These are phyloP conservation scores for Pseudonitzschia delicatissima DNA, from an alignment of 108 stramenopile genomes.

Conservation along the genomic window DNA sequence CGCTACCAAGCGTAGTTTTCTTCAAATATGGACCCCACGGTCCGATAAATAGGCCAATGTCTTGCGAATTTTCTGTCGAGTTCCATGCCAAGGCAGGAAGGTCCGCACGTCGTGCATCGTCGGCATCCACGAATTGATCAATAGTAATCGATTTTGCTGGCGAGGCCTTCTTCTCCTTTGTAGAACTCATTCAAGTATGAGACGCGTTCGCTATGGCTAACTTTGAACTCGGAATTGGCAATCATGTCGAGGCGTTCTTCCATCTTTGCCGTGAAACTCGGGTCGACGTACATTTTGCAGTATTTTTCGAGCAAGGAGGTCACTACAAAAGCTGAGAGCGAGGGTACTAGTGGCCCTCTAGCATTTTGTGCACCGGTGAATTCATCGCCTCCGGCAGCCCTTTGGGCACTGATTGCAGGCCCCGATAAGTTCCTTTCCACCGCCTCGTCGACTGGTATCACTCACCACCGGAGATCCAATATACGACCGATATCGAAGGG, in stretches of 20 bases:
- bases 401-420: slow-evolving; percentile 38
- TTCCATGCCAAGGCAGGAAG: slow-evolving; percentile 34
- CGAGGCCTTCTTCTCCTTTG: slow-evolving; percentile 55
- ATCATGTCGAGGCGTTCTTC: slow-evolving; percentile 56
- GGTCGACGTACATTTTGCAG: slow-evolving; percentile 69
- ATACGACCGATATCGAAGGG: slow-evolving; percentile 64
- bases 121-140: slow-evolving; percentile 42
- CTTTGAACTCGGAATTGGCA: slow-evolving; percentile 32
- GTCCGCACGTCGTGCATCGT: slow-evolving; percentile 56
- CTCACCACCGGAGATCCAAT: slow-evolving; percentile 40
- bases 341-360: slow-evolving; percentile 57
- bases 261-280: slow-evolving; percentile 72
- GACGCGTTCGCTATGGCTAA: slow-evolving; percentile 40
- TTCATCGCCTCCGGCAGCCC: slow-evolving; percentile 54
- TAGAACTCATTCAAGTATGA: slow-evolving; percentile 67
- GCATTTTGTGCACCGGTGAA: slow-evolving; percentile 31
- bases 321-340: slow-evolving; percentile 70
- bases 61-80: slow-evolving; percentile 10
- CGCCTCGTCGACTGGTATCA: slow-evolving; percentile 19
- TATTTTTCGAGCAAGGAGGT: slow-evolving; percentile 51
- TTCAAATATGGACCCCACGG: slow-evolving; percentile 64
- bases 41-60: slow-evolving; percentile 55
- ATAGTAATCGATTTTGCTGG: slow-evolving; percentile 37
- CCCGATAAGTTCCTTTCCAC: slow-evolving; percentile 27
- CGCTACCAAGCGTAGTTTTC: slow-evolving; percentile 12